Percentiles rank a stretch among this genome's conserved stretches.
Evolutionary conservation across 768 basidiomycete species (phyloP).

Genomic region (Mycena belliarum): DNA sequence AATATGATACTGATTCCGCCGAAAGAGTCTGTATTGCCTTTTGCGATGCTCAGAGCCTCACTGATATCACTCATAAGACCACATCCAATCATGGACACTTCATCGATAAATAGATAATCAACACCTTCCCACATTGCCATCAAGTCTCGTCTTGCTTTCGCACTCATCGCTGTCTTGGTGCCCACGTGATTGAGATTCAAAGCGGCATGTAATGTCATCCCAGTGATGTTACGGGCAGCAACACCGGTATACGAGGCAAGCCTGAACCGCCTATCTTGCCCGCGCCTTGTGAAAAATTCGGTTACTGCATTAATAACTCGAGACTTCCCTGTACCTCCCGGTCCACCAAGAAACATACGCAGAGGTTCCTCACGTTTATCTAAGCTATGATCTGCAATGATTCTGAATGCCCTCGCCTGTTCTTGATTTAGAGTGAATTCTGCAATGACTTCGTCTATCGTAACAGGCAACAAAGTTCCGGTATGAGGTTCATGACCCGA

Average conservation of each 20-base stretch:
- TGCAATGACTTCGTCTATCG: too few relatives aligned
- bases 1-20: constrained; percentile 44
- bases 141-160: too few relatives aligned
- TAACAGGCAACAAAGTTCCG: too few relatives aligned
- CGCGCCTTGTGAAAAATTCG: neutral
- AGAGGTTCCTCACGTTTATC: neutral
- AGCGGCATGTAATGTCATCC: neutral
- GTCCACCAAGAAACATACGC: neutral
- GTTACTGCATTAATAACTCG: neutral
- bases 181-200: neutral
- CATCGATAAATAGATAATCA: constrained; percentile 22
- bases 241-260: neutral
- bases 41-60: constrained; percentile 34
- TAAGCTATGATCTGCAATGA: neutral
- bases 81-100: constrained; percentile 43
- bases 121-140: neutral
- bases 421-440: neutral
- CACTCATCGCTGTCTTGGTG: neutral
- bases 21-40: constrained; percentile 31
- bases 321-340: neutral
- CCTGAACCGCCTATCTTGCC: neutral
- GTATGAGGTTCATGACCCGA: too few relatives aligned
- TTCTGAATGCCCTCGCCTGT: neutral
- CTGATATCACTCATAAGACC: constrained; percentile 32
- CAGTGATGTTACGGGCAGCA: neutral